Percentiles rank a stretch among this genome's conserved stretches.
phyloP scores from a whole-genome alignment of 176 grass and related monocot species.

The Aegilops bicornis region DNA sequence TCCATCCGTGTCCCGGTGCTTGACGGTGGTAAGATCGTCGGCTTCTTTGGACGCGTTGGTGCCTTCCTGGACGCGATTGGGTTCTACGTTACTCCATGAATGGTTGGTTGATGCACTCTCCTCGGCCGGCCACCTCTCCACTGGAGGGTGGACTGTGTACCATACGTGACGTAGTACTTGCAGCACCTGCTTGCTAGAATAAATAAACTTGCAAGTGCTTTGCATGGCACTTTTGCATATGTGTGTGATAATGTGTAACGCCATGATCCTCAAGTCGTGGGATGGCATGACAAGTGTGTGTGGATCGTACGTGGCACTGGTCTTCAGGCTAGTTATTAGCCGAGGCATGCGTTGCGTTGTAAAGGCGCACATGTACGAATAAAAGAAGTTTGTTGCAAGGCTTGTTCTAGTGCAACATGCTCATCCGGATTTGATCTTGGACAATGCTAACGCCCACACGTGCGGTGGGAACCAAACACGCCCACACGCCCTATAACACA shows the following conservation, averaged over 20 bases:
- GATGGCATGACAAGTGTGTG: too few relatives aligned
- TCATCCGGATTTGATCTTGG: too few relatives aligned
- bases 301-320: too few relatives aligned
- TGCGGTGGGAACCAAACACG: too few relatives aligned
- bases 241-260: background rate
- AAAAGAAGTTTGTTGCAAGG: too few relatives aligned
- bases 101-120: background rate
- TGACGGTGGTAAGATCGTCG: background rate
- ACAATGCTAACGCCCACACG: too few relatives aligned
- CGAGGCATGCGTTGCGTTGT: too few relatives aligned
- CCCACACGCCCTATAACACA: too few relatives aligned
- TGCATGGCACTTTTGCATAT: background rate
- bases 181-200: background rate
- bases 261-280: background rate
- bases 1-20: background rate
- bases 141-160: background rate
- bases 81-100: background rate
- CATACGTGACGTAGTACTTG: background rate
- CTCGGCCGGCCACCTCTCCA: background rate
- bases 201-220: background rate
- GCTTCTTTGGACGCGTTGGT: background rate
- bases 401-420: too few relatives aligned
- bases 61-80: background rate
- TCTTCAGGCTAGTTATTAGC: too few relatives aligned
- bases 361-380: too few relatives aligned